Evolutionary conservation across 2,329 filamentous ascomycete species (phyloP), one percentile per base, ranked within the genome.

Genomic region (Aspergillus novofumigatus): DNA sequence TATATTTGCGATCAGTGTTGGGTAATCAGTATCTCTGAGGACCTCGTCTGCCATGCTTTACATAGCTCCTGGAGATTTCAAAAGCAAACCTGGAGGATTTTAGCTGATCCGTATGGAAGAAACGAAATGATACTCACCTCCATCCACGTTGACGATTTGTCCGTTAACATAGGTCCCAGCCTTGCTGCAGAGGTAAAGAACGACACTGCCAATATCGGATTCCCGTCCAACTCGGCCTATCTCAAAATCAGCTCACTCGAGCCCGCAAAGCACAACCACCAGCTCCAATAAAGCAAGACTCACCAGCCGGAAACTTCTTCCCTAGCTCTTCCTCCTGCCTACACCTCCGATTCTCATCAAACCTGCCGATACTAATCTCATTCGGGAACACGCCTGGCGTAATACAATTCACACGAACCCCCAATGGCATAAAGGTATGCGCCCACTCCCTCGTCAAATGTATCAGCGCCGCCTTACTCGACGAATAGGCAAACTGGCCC

Each of bases 401-500:
- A 61, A 86, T 83, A 49, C 73, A 77, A 68, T 86, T 86, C 60
- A 86, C 76, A 14, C 83, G 72, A 52, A 86, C 79, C 68, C 83
- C 82, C 51, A 84, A 75, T 44, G 78, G 75, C n/a, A 78, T 75
- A 28, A 86, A 77, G 56, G 83, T 80, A 9, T 76, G 75, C 0
- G 82, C 80, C 8, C 86, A 73, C 75, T 84, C 77, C 62, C 79
- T 79, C 26, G 79, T 85, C 11, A 85, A 70, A 59, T 86, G 83
- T 49, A 83, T 79, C 7, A 77, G 61, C 25, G 65, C 69, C 23
- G 71, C 81, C 62, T 84, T 84, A 44, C 75, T 79, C 8, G 75
- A 69, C 2, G 79, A 78, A 61, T 83, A 84, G 0, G 80, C 76
- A 58, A 81, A 81, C 58, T 83, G 80, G 3, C 81, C 81, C n/a